Evolutionary conservation across 768 basidiomycete genomes (phyloP), one percentile per base, ranked within the genome.

Genomic region (Solioccasus polychromus): DNA sequence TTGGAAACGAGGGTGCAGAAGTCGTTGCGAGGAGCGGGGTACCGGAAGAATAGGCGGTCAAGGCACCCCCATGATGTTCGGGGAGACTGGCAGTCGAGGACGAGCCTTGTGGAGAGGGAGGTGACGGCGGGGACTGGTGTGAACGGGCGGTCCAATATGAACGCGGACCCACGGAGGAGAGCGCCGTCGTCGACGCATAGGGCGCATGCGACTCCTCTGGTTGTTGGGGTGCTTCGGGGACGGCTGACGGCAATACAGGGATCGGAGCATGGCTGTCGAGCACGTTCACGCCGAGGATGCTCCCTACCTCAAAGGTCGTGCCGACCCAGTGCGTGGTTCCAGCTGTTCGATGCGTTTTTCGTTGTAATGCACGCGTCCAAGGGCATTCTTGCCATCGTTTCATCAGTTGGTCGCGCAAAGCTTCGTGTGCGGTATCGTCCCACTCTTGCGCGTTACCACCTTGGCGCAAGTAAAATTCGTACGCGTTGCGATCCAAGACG

Each of bases 261-360:
- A 47, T 38, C 11, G 50, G 47, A 1, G 47, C 55, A 12, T 53
- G 53, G 35, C 20, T 30, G 39, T 75, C 68, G 39, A 83, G 67
- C 25, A 85, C 67, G 50, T 80, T 76, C 40, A 89, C 74, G 10
- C 87, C 89, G 29, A 90, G 69, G 49, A 92, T 74, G n/a, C 74
- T 74, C 3, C 89, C 89, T 29, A 92, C 71, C 56, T 88, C 85
- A 51, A 92, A 92, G 48, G 81, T 87, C 19, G 72, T 73, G 22
- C 89, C 87, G 23, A 86, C 74, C 85, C 86, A 90, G 18, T 66
- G 70, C 12, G 60, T 64, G 14, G 53, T 44, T n/a, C 43, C 29
- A 15, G 19, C 12, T 14, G 9, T 17, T 9, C 35, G 48, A 43
- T 29, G 52, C 37, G 30, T 25, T 12, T 44, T 61, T n/a, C 60